These are phyloP conservation scores for Nectriaceae sp. DNA, from an alignment of 2,329 filamentous ascomycete species.

Conservation along the genomic window DNA sequence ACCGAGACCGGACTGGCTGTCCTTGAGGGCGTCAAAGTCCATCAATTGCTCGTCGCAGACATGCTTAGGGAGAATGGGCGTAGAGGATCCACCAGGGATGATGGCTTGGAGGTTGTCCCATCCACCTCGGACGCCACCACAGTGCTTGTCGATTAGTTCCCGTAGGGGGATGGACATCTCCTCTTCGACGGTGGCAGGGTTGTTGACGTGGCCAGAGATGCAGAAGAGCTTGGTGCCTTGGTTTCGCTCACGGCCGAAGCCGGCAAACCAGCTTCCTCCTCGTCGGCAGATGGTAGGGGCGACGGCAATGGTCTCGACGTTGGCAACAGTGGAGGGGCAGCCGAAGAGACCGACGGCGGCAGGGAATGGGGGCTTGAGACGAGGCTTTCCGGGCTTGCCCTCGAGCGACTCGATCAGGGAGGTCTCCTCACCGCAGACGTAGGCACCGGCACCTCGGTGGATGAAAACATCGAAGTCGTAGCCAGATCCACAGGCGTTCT, in stretches of 20 bases:
- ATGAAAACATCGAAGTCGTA: constrained; percentile 98
- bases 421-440: constrained; percentile 98
- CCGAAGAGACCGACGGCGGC: constrained; percentile 97
- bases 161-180: constrained; percentile 98
- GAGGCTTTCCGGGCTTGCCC: constrained; percentile 97
- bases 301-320: constrained; percentile 96
- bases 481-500: constrained; percentile 95
- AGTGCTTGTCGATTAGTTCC: constrained; percentile 97
- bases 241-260: constrained; percentile 94
- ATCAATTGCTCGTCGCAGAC: constrained; percentile 95
- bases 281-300: constrained; percentile 94
- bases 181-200: constrained; percentile 96
- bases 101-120: constrained; percentile 97
- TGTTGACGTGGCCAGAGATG: constrained; percentile 98
- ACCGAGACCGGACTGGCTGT: constrained; percentile 94
- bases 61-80: constrained; percentile 86
- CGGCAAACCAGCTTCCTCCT: constrained; percentile 89
- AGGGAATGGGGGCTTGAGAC: constrained; percentile 97
- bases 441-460: constrained; percentile 95
- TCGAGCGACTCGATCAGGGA: constrained; percentile 97
- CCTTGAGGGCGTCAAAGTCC: constrained; percentile 99
- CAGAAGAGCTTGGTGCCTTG: constrained; percentile 97
- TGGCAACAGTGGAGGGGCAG: constrained; percentile 96
- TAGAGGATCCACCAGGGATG: constrained; percentile 96
- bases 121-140: constrained; percentile 91